These are phyloP conservation scores for Starmerella kuoi DNA, from an alignment of 805 yeast species.

Conservation along the genomic window DNA sequence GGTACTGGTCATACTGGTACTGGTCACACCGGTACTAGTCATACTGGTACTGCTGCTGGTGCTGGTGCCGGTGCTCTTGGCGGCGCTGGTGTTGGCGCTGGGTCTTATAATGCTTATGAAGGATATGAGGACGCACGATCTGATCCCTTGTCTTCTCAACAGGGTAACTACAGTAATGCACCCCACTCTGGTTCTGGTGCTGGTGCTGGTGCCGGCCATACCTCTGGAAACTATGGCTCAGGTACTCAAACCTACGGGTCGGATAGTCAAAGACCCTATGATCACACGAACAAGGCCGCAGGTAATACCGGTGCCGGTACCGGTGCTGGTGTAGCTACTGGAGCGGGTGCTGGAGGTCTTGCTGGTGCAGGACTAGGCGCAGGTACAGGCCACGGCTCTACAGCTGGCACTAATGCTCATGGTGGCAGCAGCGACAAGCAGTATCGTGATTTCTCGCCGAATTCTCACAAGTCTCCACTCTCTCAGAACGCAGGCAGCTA, in stretches of 20 bases:
- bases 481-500: slow-evolving; percentile 4
- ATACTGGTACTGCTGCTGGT: too few species aligned
- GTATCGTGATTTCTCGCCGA: background rate
- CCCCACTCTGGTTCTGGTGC: too few species aligned
- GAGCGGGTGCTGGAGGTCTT: background rate
- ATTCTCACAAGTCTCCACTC: background rate
- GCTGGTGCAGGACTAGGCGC: background rate
- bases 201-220: background rate
- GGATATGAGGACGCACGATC: background rate
- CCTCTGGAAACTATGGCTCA: background rate
- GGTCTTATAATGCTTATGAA: background rate
- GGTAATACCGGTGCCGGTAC: slow-evolving; percentile 1
- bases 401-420: background rate
- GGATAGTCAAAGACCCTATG: too few species aligned
- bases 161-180: too few species aligned
- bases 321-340: background rate
- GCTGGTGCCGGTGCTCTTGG: too few species aligned
- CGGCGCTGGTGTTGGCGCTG: too few species aligned
- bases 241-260: background rate
- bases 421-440: background rate
- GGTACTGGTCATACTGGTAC: too few species aligned
- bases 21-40: too few species aligned
- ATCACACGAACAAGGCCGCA: too few species aligned
- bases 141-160: background rate
- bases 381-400: slow-evolving; percentile 1